A percentile compares a stretch with the other conserved stretches of the same genome.
Conservation (phyloP, 1,139 yeast genomes). For the Blastobotrys proliferans region DNA sequence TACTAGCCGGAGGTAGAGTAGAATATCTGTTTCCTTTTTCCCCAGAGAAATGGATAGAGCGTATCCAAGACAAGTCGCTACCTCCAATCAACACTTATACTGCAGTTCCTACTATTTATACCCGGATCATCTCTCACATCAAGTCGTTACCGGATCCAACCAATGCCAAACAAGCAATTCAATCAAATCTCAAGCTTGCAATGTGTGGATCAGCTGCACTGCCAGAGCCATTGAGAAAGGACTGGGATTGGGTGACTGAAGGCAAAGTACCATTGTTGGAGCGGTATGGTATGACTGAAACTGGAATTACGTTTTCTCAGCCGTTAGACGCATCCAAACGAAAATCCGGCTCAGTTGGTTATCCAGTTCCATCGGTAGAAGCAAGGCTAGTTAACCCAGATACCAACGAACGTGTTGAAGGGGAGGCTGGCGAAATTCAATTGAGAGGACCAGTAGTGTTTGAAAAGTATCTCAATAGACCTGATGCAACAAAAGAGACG, state of each 20-base stretch:
- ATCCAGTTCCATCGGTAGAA: constrained; percentile 34
- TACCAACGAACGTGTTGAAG: constrained; percentile 24
- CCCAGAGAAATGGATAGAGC: constrained; percentile 28
- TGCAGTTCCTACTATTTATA: constrained; percentile 39
- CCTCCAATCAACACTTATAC: constrained; percentile 36
- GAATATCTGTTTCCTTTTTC: constrained; percentile 36
- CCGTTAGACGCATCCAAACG: constrained; percentile 29
- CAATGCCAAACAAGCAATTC: constrained; percentile 19
- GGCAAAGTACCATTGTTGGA: constrained; percentile 34
- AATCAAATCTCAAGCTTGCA: constrained; percentile 25
- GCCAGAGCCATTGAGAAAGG: constrained; percentile 33
- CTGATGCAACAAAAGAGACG: constrained; percentile 33
- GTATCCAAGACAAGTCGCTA: constrained; percentile 24
- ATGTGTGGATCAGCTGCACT: constrained; percentile 40
- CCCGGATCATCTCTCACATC: constrained; percentile 28
- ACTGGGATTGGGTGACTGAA: constrained; percentile 33
- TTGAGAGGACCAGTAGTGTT: constrained; percentile 35
- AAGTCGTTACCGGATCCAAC: constrained; percentile 17
- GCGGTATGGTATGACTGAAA: constrained; percentile 39
- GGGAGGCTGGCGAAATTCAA: constrained; percentile 32
- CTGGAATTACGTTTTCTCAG: constrained; percentile 38
- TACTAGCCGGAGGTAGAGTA: constrained; percentile 36
- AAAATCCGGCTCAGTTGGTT: constrained; percentile 35
- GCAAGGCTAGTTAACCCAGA: constrained; percentile 33
- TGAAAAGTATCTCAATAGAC: constrained; percentile 33